These are phyloP conservation scores for Galium porrigens DNA, from an alignment of 305 asterid species.

Conservation along the genomic window DNA sequence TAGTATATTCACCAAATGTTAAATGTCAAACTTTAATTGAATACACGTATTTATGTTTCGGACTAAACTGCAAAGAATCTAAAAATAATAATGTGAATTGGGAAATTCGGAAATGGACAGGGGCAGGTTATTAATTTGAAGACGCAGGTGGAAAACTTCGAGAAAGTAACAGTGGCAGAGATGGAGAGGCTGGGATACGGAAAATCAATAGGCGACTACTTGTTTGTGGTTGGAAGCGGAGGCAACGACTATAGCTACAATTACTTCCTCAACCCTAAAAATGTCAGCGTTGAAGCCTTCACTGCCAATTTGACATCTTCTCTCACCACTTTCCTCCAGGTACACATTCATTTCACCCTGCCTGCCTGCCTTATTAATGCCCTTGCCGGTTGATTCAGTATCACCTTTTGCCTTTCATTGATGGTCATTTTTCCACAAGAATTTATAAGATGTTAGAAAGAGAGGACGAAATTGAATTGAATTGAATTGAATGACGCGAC, in stretches of 20 bases:
- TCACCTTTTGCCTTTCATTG: too few species aligned
- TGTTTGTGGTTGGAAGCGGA: constrained; percentile 59
- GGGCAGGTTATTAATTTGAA: constrained; percentile 43
- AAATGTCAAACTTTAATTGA: too few species aligned
- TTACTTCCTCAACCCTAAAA: constrained; percentile 30
- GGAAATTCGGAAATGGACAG: constrained; percentile 19
- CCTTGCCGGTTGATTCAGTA: not conserved
- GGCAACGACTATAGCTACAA: constrained; percentile 64
- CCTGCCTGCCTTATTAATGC: not conserved
- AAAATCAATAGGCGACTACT: constrained; percentile 19
- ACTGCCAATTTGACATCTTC: constrained; percentile 35
- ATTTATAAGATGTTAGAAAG: not conserved
- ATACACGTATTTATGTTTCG: too few species aligned
- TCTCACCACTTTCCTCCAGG: constrained; percentile 44
- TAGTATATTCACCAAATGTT: too few species aligned
- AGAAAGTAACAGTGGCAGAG: constrained; percentile 38
- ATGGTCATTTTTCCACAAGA: not conserved
- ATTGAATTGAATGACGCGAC: too few species aligned
- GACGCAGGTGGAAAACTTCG: constrained; percentile 47
- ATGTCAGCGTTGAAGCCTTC: constrained; percentile 38
- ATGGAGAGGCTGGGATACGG: constrained; percentile 29
- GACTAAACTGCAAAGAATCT: too few species aligned
- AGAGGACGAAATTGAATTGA: too few species aligned
- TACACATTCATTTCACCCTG: not conserved
- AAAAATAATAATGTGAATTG: too few species aligned